Evolutionary conservation across 306 rosid genomes (phyloP), one percentile per base, ranked within the genome.

Genomic region (Ormosia semicastrata): DNA sequence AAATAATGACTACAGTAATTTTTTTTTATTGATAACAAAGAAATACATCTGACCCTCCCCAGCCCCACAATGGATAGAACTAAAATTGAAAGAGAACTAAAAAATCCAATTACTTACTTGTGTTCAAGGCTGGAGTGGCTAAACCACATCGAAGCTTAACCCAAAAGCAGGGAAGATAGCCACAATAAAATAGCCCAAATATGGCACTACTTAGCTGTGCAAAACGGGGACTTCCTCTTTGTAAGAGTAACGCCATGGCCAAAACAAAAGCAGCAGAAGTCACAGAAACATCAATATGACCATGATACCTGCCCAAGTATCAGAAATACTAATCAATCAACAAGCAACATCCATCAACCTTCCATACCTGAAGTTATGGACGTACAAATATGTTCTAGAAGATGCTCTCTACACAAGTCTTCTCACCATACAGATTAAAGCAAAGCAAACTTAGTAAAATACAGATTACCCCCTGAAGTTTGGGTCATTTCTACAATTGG

Each of bases 121-220:
- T 89, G 82, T 92, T 90, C 78, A 95, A 72, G 83, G 98, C 93
- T 34, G 99, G 99, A 41, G 92, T 97, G n/a, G 97, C 87, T 82
- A 95, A 80, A 63, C 98, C 94, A 82, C 98, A 95, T 75, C 99
- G 96, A 93, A 95, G 99, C 88, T 95, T 95, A 75, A 95, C 91
- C 99, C 99, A 95, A 65, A 95, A 95, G 77, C 94, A 90, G 53
- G 99, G 99, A 88, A 95, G 99, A 89, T 95, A 95, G 65, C 97
- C 98, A 64, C 95, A 92, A 73, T 95, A 95, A 87, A 95, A 90
- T 66, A 95, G 88, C 79, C 99, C 99, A 86, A 95, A 95, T 76
- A 93, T 85, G 58, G 97, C 88, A 89, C 98, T 95, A 84, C 94
- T 93, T 66, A 93, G 97, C 86, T 95, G 99, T 17, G 99, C 88